A percentile compares a stretch with the other conserved stretches of the same genome.
These are phyloP conservation scores for Microstroma glucosiphilum DNA, from an alignment of 1,284 basidiomycete genomes.

Conservation along the genomic window DNA sequence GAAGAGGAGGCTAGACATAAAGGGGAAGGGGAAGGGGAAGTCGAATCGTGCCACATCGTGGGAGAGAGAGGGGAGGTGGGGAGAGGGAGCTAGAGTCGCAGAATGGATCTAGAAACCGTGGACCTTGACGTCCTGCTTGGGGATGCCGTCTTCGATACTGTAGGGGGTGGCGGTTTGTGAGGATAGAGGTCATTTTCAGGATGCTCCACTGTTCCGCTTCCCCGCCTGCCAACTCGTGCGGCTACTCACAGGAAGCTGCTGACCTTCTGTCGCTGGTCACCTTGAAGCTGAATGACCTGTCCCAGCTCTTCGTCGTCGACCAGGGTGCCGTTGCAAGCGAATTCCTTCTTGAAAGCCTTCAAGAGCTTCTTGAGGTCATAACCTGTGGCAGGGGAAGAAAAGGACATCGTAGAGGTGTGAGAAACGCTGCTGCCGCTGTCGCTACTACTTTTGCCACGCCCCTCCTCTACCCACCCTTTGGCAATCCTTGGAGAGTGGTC, in stretches of 20 bases:
- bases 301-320: constrained; percentile 96
- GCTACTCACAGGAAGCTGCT: constrained; percentile 48
- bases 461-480: constrained; percentile 74
- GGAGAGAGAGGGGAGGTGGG: background rate
- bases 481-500: constrained; percentile 94
- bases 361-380: constrained; percentile 97
- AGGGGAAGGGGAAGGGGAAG: background rate
- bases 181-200: background rate
- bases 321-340: constrained; percentile 97
- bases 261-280: constrained; percentile 93
- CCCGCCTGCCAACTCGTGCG: no score
- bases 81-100: background rate
- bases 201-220: background rate
- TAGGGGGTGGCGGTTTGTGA: background rate
- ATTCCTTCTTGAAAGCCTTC: constrained; percentile 99
- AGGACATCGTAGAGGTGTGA: background rate
- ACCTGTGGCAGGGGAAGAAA: constrained; percentile 56
- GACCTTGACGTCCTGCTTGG: constrained; percentile 49
- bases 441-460: no score
- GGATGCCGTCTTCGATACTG: constrained; percentile 43
- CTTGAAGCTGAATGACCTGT: constrained; percentile 96
- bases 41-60: background rate
- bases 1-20: background rate
- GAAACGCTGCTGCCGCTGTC: no score
- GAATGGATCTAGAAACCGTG: constrained; percentile 42